Evolutionary conservation across 805 yeast genomes (phyloP), one percentile per base, ranked within the genome.

Genomic region (Wickerhamomyces chambardii): DNA sequence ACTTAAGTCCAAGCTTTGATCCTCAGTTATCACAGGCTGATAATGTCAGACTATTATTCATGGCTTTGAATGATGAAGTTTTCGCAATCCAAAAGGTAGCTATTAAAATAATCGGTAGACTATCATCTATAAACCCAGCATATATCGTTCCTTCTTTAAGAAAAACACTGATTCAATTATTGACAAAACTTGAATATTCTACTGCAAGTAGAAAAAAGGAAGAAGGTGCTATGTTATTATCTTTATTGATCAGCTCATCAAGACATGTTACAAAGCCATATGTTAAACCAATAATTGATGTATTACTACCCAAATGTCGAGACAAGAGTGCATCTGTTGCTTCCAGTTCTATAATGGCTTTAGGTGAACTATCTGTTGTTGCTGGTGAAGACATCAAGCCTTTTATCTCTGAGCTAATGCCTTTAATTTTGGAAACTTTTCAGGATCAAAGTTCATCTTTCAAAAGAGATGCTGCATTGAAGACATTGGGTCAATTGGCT

Each of bases 11-110:
- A 3, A 70, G 70, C 38, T 84, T 90, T 53, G 97, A 92, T 49
- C 84, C 95, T 0, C 97, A 92, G 49, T 59, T 92, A 24, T 85
- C 97, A 0, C 97, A 92, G 55, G 94, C 96, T 1, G 95, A 84
- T 40, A 89, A 87, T 54, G 90, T 89, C 24, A 68, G 85, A 36
- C 59, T 89, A 12, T 63, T 92, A 17, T 85, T 90, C 48, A 84
- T 89, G 65, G 90, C 96, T 0, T 62, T 90, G 37, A 84, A 92
- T 51, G 99, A 92, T 58, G 97, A 90, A 56, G 73, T 73, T 2
- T 92, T 92, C 51, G 77, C 75, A 10, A 82, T 92, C 10, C 72
- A 95, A 36, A 77, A 83, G 47, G 82, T 76, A 14, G 82, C 95
- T 0, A 74, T 90, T 25, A 69, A 68, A 33, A 70, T 89, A 10